These are phyloP conservation scores for Coemansia sp. DNA, from an alignment of 192 early-diverging fungal species.

Conservation along the genomic window DNA sequence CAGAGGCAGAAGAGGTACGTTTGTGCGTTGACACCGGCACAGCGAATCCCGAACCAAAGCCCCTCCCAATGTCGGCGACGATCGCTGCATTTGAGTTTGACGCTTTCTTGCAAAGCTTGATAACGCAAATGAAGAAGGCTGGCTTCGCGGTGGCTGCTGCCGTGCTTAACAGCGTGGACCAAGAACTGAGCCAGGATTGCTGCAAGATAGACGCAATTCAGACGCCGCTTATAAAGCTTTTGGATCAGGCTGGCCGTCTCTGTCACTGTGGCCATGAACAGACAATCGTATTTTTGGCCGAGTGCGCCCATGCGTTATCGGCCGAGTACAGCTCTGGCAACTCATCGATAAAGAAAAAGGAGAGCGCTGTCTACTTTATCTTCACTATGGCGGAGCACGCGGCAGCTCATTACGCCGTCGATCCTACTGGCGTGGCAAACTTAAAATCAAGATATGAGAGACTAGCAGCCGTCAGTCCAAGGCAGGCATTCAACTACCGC, in stretches of 20 bases:
- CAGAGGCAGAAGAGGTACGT: neutral
- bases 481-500: conserved; percentile 44
- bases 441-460: conserved; percentile 22
- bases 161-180: conserved; percentile 25
- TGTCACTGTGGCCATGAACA: conserved; percentile 42
- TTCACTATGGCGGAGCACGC: conserved; percentile 34
- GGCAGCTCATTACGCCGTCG: conserved; percentile 33
- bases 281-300: conserved; percentile 23
- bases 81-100: conserved; percentile 41
- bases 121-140: conserved; percentile 16
- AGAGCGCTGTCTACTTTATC: conserved; percentile 32
- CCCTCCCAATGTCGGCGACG: neutral
- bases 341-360: conserved; percentile 19
- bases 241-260: conserved; percentile 23
- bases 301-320: conserved; percentile 15
- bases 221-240: conserved; percentile 21
- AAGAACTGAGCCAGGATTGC: conserved; percentile 9
- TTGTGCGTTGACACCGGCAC: neutral
- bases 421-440: conserved; percentile 3
- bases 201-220: neutral
- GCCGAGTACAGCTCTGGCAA: conserved; percentile 17
- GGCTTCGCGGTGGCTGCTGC: conserved; percentile 15
- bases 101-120: conserved; percentile 43
- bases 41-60: conserved; percentile 7
- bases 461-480: conserved; percentile 26